Evolutionary conservation across 495 filamentous ascomycete species (phyloP).

Genomic region (Oleoguttula mirabilis): DNA sequence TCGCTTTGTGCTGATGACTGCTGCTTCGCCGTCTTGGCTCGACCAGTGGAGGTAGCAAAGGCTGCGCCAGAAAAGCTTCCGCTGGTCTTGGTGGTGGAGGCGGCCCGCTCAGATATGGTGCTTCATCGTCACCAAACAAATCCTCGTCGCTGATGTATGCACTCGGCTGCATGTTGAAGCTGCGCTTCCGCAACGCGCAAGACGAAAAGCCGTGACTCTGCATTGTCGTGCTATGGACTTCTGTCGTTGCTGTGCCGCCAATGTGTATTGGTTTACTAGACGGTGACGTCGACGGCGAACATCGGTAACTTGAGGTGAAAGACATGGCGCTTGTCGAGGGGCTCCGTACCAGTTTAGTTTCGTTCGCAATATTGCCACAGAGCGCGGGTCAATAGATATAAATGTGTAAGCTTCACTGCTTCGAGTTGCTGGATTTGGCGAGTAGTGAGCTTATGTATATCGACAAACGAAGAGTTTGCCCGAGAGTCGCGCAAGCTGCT

Average conservation of each 20-base stretch:
- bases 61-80: constrained; percentile 20
- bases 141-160: constrained; percentile 32
- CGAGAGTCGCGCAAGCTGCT: neutral
- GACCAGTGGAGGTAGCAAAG: constrained; percentile 25
- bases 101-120: constrained; percentile 25
- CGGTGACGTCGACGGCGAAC: neutral
- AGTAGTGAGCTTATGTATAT: neutral
- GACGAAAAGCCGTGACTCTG: constrained; percentile 2
- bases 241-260: neutral
- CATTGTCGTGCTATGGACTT: neutral
- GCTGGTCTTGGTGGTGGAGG: constrained; percentile 28
- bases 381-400: no score
- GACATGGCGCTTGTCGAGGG: neutral
- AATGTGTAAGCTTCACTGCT: neutral
- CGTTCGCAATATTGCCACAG: no score
- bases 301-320: neutral
- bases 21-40: constrained; percentile 26
- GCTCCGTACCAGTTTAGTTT: no score
- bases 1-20: no score
- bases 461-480: neutral
- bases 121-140: constrained; percentile 27
- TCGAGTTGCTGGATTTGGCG: neutral
- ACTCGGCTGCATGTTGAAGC: constrained; percentile 14
- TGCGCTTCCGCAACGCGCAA: neutral
- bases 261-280: neutral